Conservation (phyloP, 2,329 filamentous ascomycete genomes). For the Paecilomyces niveus region DNA sequence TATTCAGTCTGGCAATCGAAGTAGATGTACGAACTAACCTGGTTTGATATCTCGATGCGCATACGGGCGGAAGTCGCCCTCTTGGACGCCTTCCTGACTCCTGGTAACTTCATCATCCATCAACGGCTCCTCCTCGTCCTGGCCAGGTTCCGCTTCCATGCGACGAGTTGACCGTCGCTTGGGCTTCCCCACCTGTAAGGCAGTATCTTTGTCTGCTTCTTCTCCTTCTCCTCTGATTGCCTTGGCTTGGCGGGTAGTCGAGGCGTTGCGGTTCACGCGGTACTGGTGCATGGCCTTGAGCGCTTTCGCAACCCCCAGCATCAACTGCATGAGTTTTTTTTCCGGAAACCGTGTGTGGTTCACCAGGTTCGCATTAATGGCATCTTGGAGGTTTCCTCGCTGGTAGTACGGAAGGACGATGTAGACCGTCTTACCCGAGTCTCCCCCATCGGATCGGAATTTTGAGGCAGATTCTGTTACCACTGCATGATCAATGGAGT, state of each 20-base stretch:
- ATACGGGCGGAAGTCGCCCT: conserved; percentile 69
- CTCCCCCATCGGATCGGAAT: conserved; percentile 49
- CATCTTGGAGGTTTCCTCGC: conserved; percentile 90
- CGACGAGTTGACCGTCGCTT: conserved; percentile 38
- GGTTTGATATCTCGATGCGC: conserved; percentile 97
- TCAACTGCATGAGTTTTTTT: conserved; percentile 76
- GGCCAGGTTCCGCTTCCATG: conserved; percentile 25
- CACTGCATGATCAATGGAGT: conserved; percentile 74
- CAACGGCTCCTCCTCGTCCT: conserved; percentile 70
- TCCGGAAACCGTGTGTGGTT: conserved; percentile 91
- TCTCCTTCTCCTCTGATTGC: conserved; percentile 50
- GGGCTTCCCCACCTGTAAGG: conserved; percentile 28
- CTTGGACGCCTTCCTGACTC: conserved; percentile 60
- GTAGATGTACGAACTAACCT: conserved; percentile 48
- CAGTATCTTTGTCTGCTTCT: conserved; percentile 43
- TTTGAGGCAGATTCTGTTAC: conserved; percentile 59
- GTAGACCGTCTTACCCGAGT: conserved; percentile 82
- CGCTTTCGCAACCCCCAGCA: conserved; percentile 84
- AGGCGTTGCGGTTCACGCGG: conserved; percentile 52
- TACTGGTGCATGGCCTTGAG: conserved; percentile 90
- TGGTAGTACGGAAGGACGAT: conserved; percentile 94
- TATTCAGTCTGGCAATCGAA: not conserved
- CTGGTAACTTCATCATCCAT: conserved; percentile 70
- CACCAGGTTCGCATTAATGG: conserved; percentile 97
- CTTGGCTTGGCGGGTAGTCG: conserved; percentile 49